These are phyloP conservation scores for Protomyces inundatus DNA, from an alignment of 1,139 yeast genomes.

Conservation along the genomic window DNA sequence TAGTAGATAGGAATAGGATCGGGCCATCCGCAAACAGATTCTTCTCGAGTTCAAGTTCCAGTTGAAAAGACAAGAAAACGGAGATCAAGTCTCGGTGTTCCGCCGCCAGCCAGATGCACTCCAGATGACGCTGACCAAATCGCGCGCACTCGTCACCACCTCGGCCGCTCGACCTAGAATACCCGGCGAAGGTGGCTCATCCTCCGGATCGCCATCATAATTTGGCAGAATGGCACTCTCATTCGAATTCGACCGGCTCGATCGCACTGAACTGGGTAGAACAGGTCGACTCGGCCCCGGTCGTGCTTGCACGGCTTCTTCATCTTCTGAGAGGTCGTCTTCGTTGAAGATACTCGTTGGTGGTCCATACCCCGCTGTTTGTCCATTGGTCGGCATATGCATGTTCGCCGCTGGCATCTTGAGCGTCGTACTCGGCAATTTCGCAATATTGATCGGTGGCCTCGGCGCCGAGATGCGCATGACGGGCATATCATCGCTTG, in stretches of 20 bases:
- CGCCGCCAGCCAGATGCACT: constrained; percentile 22
- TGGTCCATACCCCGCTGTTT: neutral
- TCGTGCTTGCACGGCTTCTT: neutral
- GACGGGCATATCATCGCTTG: constrained; percentile 22
- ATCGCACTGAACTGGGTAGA: neutral
- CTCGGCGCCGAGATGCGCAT: constrained; percentile 24
- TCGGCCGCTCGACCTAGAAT: constrained; percentile 21
- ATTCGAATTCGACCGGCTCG: constrained; percentile 16
- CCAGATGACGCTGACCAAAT: constrained; percentile 23
- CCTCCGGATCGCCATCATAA: constrained; percentile 17
- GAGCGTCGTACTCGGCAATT: constrained; percentile 22
- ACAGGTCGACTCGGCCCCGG: too few species aligned
- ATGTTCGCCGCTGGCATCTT: constrained; percentile 10
- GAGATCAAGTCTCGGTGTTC: neutral
- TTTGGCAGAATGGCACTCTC: constrained; percentile 18
- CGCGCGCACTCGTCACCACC: constrained; percentile 22
- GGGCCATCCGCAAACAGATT: too few species aligned
- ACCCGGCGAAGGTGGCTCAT: constrained; percentile 16
- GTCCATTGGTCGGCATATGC: neutral
- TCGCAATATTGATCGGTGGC: constrained; percentile 23
- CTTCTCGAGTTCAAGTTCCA: too few species aligned
- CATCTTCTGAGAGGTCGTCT: constrained; percentile 15
- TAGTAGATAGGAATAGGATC: neutral
- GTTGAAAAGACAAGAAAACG: too few species aligned
- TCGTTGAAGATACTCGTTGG: constrained; percentile 10